Evolutionary conservation across 1,284 basidiomycete genomes (phyloP).

Genomic region (Apiotrichum porosum): DNA sequence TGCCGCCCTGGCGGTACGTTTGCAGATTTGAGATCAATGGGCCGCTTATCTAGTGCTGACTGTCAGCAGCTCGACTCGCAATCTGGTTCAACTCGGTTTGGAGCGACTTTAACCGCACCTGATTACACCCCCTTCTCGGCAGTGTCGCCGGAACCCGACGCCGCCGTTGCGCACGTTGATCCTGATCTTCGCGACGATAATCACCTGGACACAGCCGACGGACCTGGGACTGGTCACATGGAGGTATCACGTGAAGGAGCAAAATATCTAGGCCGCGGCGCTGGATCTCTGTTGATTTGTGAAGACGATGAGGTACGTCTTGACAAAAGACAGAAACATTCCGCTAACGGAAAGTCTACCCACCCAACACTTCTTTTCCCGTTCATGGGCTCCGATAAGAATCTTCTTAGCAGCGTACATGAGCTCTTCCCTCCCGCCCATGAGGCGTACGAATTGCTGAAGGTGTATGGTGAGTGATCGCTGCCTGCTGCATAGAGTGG

Average conservation of each 20-base stretch:
- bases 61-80: too few relatives aligned
- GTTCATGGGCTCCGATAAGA: constrained; percentile 12
- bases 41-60: too few relatives aligned
- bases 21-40: too few relatives aligned
- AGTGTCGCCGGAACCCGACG: constrained; percentile 7
- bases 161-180: neutral
- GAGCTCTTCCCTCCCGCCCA: constrained; percentile 12
- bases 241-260: constrained; percentile 12
- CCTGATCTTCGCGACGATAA: constrained; percentile 13
- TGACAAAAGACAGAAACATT: neutral
- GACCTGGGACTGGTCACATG: constrained; percentile 8
- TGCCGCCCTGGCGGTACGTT: too few relatives aligned
- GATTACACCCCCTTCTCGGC: constrained; percentile 17
- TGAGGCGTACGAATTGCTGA: constrained; percentile 8
- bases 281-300: constrained; percentile 19
- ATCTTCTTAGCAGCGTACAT: constrained; percentile 4
- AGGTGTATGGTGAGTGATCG: constrained; percentile 9
- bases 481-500: neutral
- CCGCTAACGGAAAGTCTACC: constrained; percentile 15
- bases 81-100: too few relatives aligned
- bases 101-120: too few relatives aligned
- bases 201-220: constrained; percentile 12
- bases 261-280: constrained; percentile 21
- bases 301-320: constrained; percentile 15
- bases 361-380: constrained; percentile 11